Percentiles rank a stretch among this genome's conserved stretches.
Evolutionary conservation across 768 basidiomycete genomes (phyloP).

Genomic region (Glaciozyma antarctica): DNA sequence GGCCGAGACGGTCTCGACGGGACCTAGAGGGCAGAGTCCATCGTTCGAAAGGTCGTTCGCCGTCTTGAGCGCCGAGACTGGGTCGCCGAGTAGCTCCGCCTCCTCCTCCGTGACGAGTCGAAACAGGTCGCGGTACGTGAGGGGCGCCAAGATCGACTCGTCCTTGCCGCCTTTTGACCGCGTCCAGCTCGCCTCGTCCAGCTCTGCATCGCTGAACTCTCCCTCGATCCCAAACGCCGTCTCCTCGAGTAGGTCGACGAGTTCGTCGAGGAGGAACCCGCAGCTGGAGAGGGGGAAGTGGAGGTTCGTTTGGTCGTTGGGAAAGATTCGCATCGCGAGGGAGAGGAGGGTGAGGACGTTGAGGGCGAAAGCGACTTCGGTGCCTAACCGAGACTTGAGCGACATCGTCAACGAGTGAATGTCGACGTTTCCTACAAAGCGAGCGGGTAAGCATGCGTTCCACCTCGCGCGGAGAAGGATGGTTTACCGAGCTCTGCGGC

Average conservation of each 20-base stretch:
- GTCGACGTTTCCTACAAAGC: conserved; percentile 44
- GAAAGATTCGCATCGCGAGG: conserved; percentile 4
- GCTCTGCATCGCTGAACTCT: conserved; percentile 33
- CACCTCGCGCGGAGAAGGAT: neutral
- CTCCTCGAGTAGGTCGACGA: conserved; percentile 69
- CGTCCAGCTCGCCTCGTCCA: neutral
- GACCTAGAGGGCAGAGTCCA: conserved; percentile 5
- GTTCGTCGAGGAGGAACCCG: conserved; percentile 70
- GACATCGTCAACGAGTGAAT: conserved; percentile 91
- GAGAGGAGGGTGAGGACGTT: conserved; percentile 76
- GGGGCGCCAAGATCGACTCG: neutral
- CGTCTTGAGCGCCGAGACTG: neutral
- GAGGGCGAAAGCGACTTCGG: conserved; percentile 80
- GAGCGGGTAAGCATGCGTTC: neutral
- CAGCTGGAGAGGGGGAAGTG: conserved; percentile 69
- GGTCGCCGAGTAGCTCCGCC: conserved; percentile 1
- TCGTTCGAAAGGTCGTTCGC: conserved; percentile 6
- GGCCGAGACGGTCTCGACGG: conserved; percentile 54
- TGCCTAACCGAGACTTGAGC: conserved; percentile 68
- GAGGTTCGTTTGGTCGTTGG: neutral
- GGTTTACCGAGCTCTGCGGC: conserved; percentile 27
- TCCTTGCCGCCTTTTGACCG: conserved; percentile 34
- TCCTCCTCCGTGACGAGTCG: conserved; percentile 20
- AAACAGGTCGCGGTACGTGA: conserved; percentile 21
- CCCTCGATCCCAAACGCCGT: conserved; percentile 38